Base-by-base conservation (phyloP, 2,329 filamentous ascomycete species). In the Cercospora sojina region DNA sequence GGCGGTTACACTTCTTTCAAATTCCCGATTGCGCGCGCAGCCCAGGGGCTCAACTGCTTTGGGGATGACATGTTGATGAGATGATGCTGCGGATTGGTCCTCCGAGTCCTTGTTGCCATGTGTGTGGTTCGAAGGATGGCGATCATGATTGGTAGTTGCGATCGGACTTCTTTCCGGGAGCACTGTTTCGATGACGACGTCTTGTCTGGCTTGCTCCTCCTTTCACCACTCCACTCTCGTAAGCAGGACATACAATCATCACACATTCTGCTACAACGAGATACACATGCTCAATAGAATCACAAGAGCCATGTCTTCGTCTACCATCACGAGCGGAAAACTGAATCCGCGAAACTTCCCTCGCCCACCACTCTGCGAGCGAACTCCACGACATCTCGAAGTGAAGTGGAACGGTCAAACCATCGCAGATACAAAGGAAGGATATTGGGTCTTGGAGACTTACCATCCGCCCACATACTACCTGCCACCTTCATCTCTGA, bases 381-480 rank as follows among this genome's bases (percentile, higher is more conserved):
- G 79, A 71, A 85, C 82, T 5, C 74, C 80, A 2, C 79, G 84
- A 59, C 85, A 87, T 72, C 77, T 89, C 56, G 67, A 77, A 65
- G 82, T 89, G 68, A 85, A 82, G 74, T 88, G 84, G 81, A 79
- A 83, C 27, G 83, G 82, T 20, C 77, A 83, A 55, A 77, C 82
- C 58, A 83, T 89, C 67, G 87, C 85, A 10, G 85, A 88, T 51
- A 88, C 87, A 6, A 83, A 79, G 63, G 81, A 85, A 55, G 85
- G 83, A 2, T 88, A 83, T 74, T 88, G 87, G 86, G 86, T 87
- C 3, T 78, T 89, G 35, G 86, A 89, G 75, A 88, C 86, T 18
- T 85, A 86, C 70, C 86, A 88, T 71, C 85, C 87, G 35, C 87
- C 87, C 5, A 88, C 86, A 29, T 89, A 88, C 76, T 89, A 88